phyloP scores from a whole-genome alignment of 1,284 basidiomycete species.

The Peniophora sp. region DNA sequence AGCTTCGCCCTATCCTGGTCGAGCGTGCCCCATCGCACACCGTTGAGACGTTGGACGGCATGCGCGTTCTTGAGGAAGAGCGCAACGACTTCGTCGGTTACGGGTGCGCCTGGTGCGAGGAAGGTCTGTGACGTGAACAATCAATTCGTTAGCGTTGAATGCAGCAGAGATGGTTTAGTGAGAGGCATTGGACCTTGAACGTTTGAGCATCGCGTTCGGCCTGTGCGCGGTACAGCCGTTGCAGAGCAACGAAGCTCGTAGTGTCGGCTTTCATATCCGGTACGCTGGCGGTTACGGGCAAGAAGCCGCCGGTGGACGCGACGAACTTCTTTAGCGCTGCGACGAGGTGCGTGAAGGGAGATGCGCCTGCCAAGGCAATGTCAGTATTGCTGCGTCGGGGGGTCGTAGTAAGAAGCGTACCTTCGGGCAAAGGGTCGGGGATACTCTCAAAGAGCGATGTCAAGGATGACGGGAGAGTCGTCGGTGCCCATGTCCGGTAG shows the following conservation, averaged over 20 bases:
- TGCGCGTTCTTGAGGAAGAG: slow-evolving; percentile 89
- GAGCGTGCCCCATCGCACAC: slow-evolving; percentile 56
- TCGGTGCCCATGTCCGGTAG: slow-evolving; percentile 65
- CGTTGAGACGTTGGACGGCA: slow-evolving; percentile 71
- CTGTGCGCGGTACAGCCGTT: slow-evolving; percentile 67
- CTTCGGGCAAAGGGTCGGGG: not conserved
- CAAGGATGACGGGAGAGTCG: slow-evolving; percentile 31
- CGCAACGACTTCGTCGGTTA: slow-evolving; percentile 54
- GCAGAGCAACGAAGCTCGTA: slow-evolving; percentile 71
- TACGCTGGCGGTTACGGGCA: slow-evolving; percentile 59
- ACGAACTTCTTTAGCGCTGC: slow-evolving; percentile 63
- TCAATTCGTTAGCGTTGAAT: slow-evolving; percentile 20
- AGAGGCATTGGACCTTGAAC: slow-evolving; percentile 3
- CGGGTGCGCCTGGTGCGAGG: not conserved
- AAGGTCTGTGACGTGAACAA: slow-evolving; percentile 10
- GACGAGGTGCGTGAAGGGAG: slow-evolving; percentile 85
- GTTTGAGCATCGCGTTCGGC: slow-evolving; percentile 61
- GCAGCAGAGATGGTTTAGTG: too few species aligned
- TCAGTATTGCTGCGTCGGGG: too few species aligned
- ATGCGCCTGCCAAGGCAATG: slow-evolving; percentile 19
- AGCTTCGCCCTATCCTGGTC: slow-evolving; percentile 47
- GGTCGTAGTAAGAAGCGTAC: too few species aligned
- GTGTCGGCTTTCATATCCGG: slow-evolving; percentile 98
- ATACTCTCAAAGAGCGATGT: not conserved
- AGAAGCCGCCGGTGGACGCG: slow-evolving; percentile 30